Evolutionary conservation across 495 filamentous ascomycete species (phyloP), one percentile per base, ranked within the genome.

Genomic region (Penicillium taxi): DNA sequence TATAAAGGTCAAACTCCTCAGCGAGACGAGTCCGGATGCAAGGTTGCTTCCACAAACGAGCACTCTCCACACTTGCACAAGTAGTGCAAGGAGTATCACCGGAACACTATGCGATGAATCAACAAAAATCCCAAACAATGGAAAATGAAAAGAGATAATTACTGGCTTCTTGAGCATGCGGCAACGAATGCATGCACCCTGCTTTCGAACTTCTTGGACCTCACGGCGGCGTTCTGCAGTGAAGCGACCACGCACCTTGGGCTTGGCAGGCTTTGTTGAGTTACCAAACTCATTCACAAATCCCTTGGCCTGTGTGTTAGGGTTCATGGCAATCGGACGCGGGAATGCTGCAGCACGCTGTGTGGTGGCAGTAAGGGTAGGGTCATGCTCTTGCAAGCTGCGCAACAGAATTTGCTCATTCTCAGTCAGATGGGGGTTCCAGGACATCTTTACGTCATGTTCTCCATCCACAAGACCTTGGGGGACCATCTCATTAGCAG

Each of bases 121-220:
- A 53, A 49, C 41, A 27, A 23, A 29, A 6, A 1, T n/a, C 23
- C 20, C 26, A 5, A 11, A 33, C 6, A 33, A 23, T 14, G 16
- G 7, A 6, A 22, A 4, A 18, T 11, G 7, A 16, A 1, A 26
- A 34, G 26, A 18, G 14, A 2, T 32, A 18, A 65, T 32, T 67
- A 74, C 70, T 1, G 82, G 81, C 60, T 94, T 94, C 51, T 86
- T 82, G 8, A 94, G 64, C 66, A 94, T 87, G 2, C 84, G 74
- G 60, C 86, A 94, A 29, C 86, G 76, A 36, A 89, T 85, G 48
- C 86, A 94, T 9, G 86, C 86, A 14, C 86, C 86, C 17, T 76
- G 70, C 49, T 86, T 85, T 17, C 86, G 73, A 19, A 91, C 77
- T 48, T 81, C 79, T 48, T 86, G 81, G 3, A 94, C 84, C 54